These are phyloP conservation scores for Haplosporangium sp. DNA, from an alignment of 371 early-diverging fungal species.

Conservation along the genomic window DNA sequence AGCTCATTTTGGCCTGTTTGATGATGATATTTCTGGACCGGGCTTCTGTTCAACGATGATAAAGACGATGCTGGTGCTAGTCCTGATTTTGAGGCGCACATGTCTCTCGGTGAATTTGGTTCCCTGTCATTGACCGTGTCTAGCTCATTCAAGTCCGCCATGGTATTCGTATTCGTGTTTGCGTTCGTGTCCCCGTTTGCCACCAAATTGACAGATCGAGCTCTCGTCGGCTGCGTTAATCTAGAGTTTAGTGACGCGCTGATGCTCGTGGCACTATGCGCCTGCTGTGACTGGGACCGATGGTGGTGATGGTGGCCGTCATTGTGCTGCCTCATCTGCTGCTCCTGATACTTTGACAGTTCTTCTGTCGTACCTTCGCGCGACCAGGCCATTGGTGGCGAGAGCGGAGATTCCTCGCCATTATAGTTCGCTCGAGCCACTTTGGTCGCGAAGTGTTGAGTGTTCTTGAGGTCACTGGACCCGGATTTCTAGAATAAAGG, in stretches of 20 bases:
- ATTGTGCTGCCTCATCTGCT: conserved; percentile 37
- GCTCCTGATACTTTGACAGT: conserved; percentile 42
- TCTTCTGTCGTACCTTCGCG: conserved; percentile 47
- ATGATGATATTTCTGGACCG: too few relatives aligned
- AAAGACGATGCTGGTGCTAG: too few relatives aligned
- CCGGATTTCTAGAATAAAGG: too few relatives aligned
- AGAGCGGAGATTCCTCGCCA: conserved; percentile 39
- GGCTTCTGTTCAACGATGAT: too few relatives aligned
- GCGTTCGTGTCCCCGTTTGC: not conserved
- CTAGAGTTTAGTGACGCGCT: too few relatives aligned
- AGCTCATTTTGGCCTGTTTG: too few relatives aligned
- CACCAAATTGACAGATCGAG: not conserved
- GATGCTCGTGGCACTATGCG: too few relatives aligned
- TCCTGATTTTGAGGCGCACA: too few relatives aligned
- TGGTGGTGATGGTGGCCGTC: conserved; percentile 28
- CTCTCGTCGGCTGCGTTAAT: not conserved
- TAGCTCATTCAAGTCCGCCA: too few relatives aligned
- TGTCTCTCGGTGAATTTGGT: not conserved
- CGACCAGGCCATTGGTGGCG: conserved; percentile 51
- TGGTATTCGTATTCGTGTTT: too few relatives aligned
- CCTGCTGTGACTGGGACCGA: conserved; percentile 9
- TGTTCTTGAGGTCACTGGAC: conserved; percentile 8
- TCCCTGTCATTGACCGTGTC: too few relatives aligned
- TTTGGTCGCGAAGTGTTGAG: conserved; percentile 12
- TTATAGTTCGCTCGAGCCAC: conserved; percentile 10